A percentile compares a stretch with the other conserved stretches of the same genome.
These are phyloP conservation scores for Tylopilus sp. DNA, from an alignment of 1,284 basidiomycete genomes.

Conservation along the genomic window DNA sequence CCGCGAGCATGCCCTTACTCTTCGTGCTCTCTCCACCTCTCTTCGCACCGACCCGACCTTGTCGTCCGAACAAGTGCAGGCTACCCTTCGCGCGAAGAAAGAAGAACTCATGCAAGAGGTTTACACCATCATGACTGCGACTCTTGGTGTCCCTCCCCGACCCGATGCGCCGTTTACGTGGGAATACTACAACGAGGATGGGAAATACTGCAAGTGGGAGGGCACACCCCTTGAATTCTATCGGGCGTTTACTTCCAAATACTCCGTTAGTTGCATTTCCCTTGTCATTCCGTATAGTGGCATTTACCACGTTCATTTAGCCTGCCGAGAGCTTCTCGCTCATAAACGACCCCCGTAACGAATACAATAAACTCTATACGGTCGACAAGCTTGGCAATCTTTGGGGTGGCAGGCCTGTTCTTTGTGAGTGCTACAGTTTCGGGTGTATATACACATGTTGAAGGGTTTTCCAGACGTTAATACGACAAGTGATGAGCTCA, in stretches of 20 bases:
- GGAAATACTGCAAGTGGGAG: slow-evolving; percentile 72
- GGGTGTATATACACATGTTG: background rate
- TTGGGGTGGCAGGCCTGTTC: slow-evolving; percentile 79
- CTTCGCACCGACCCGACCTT: slow-evolving; percentile 43
- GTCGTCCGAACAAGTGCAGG: slow-evolving; percentile 43
- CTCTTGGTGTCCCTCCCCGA: slow-evolving; percentile 79
- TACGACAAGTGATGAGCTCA: slow-evolving; percentile 77
- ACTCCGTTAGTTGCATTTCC: slow-evolving; percentile 43
- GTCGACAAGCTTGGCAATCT: slow-evolving; percentile 92
- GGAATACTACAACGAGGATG: slow-evolving; percentile 84
- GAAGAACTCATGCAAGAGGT: slow-evolving; percentile 81
- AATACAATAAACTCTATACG: slow-evolving; percentile 81
- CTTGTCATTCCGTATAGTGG: background rate
- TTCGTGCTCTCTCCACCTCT: slow-evolving; percentile 61
- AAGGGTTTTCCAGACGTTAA: slow-evolving; percentile 69
- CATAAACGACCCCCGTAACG: slow-evolving; percentile 92
- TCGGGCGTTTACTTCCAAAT: slow-evolving; percentile 57
- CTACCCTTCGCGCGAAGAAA: slow-evolving; percentile 73
- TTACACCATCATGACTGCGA: slow-evolving; percentile 83
- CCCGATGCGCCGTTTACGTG: slow-evolving; percentile 74
- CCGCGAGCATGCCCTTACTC: slow-evolving; percentile 82
- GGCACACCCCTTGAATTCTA: slow-evolving; percentile 83
- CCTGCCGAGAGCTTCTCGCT: slow-evolving; percentile 80
- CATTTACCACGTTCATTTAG: slow-evolving; percentile 27
- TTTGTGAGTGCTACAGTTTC: slow-evolving; percentile 51